A percentile compares a stretch with the other conserved stretches of the same genome.
These are phyloP conservation scores for Macrophomina phaseolina DNA, from an alignment of 2,329 filamentous ascomycete genomes.

Conservation along the genomic window DNA sequence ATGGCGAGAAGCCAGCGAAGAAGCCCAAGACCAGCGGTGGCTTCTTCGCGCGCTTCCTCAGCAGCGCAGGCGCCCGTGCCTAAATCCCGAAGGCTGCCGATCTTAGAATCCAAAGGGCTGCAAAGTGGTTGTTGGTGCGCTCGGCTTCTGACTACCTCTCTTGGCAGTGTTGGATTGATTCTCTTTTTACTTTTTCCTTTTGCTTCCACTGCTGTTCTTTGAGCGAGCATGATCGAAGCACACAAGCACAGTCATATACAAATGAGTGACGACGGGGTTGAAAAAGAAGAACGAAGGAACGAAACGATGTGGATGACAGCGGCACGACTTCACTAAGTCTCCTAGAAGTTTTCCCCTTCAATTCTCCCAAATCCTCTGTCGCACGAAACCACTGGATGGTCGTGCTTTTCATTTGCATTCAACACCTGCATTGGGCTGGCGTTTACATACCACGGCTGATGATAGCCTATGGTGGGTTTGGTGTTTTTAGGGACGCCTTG, in stretches of 20 bases:
- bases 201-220: conserved; percentile 14
- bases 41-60: conserved; percentile 30
- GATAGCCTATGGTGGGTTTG: conserved; percentile 3
- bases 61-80: conserved; percentile 8
- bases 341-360: conserved; percentile 8
- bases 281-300: conserved; percentile 12
- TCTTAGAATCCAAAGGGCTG: background rate
- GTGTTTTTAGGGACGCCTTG: background rate
- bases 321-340: conserved; percentile 13
- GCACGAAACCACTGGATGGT: conserved; percentile 21
- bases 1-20: conserved; percentile 44
- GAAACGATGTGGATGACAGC: conserved; percentile 23
- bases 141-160: background rate
- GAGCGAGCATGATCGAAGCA: conserved; percentile 18
- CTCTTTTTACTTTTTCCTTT: background rate
- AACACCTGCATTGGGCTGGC: conserved; percentile 14
- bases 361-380: background rate
- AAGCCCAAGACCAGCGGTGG: conserved; percentile 41
- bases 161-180: background rate
- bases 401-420: conserved; percentile 23
- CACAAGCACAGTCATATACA: background rate
- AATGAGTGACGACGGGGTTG: conserved; percentile 9
- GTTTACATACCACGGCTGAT: conserved; percentile 3
- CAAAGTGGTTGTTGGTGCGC: background rate
- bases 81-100: background rate